A percentile compares a stretch with the other conserved stretches of the same genome.
Evolutionary conservation across 306 rosid genomes (phyloP).

Genomic region (Gastrolobium bilobum): DNA sequence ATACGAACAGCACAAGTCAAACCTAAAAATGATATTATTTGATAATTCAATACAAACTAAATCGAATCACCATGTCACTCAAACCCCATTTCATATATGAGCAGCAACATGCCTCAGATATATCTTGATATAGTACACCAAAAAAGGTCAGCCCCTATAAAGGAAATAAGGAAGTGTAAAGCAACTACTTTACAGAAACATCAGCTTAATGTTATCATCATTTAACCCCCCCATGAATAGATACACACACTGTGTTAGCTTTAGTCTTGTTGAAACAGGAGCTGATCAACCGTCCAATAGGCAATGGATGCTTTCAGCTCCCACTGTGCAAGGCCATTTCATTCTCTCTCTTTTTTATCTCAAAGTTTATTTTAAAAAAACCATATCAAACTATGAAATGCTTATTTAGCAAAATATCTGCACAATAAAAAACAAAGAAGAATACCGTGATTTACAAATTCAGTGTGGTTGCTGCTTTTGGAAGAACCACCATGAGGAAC

Average conservation of each 20-base stretch:
- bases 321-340: neutral
- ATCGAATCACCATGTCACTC: neutral
- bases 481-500: constrained; percentile 67
- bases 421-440: constrained; percentile 36
- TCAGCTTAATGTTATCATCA: constrained; percentile 9
- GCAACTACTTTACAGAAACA: constrained; percentile 22
- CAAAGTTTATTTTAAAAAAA: neutral
- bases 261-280: constrained; percentile 14
- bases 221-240: neutral
- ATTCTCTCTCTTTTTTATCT: neutral
- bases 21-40: constrained; percentile 20
- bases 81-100: constrained; percentile 31
- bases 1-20: neutral
- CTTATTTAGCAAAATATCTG: constrained; percentile 17
- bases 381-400: neutral
- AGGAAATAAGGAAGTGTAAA: constrained; percentile 3
- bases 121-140: constrained; percentile 30
- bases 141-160: neutral
- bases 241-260: neutral
- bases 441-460: constrained; percentile 85
- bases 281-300: neutral
- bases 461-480: constrained; percentile 60
- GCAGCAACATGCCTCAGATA: neutral
- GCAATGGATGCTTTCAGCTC: constrained; percentile 3
- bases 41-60: constrained; percentile 24